Conservation (phyloP, 345 rosid species). For the Brassica rapa region DNA sequence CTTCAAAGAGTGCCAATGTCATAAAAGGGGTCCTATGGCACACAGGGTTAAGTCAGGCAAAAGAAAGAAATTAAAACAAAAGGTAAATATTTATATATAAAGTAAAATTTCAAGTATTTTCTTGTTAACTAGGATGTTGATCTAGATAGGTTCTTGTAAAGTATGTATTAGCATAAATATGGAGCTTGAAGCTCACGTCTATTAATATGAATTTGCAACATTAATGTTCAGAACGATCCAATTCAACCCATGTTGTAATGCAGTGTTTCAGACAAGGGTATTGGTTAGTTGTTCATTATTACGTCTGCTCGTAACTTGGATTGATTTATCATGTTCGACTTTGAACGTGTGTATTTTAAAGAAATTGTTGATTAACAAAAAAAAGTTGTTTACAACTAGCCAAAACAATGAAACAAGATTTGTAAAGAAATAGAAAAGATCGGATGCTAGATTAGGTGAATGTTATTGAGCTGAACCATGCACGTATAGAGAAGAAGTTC, state of each 20-base stretch:
- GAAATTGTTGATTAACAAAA: not conserved
- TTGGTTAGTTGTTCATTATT: not conserved
- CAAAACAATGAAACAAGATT: not conserved
- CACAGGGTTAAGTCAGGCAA: conserved; percentile 47
- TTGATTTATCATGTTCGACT: not conserved
- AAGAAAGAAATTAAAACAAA: not conserved
- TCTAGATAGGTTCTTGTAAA: conserved; percentile 10
- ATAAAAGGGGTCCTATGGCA: conserved; percentile 38
- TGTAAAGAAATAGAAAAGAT: not conserved
- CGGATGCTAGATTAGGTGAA: not conserved
- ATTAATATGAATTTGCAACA: conserved; percentile 12
- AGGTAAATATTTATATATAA: conserved; percentile 19
- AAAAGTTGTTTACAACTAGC: not conserved
- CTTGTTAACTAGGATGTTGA: conserved; percentile 18
- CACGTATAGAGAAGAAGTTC: not conserved
- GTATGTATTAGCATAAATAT: conserved; percentile 18
- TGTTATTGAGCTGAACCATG: not conserved
- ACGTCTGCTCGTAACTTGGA: not conserved
- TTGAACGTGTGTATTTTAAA: not conserved
- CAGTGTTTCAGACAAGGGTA: conserved; percentile 1
- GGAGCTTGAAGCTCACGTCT: conserved; percentile 7
- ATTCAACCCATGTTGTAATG: conserved; percentile 3
- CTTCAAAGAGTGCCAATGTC: conserved; percentile 28
- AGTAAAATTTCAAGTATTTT: not conserved
- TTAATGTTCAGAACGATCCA: not conserved